Evolutionary conservation across 768 basidiomycete species (phyloP), one percentile per base, ranked within the genome.

Genomic region (Strobilomyces confusus): DNA sequence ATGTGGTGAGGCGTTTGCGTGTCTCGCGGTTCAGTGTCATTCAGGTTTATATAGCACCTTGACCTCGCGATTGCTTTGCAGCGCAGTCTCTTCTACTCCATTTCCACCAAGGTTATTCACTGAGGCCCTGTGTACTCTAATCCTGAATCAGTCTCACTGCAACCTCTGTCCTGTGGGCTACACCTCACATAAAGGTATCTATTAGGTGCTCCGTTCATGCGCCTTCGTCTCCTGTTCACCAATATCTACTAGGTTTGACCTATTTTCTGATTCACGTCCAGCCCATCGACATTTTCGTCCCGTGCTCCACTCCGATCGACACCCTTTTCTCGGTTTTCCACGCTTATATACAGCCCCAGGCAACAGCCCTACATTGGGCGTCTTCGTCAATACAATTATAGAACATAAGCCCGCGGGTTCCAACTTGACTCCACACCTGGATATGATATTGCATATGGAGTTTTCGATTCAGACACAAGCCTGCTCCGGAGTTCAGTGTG

Each of bases 311-410:
- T 42, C 33, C 13, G 19, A 44, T 50, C 51, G 40, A 40, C 15
- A n/a, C 25, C 19, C 44, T 42, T 49, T 41, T 38, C 29, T 38
- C 29, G 49, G 23, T 47, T 54, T 52, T 62, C 36, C 44, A 49
- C 38, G 22, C 36, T 52, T 15, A 33, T 33, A 41, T 56, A 15
- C 42, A 43, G 36, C 51, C 58, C 56, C n/a, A n/a, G n/a, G n/a
- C n/a, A n/a, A 41, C 19, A 48, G 29, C 61, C 54, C 56, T 60
- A 41, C 44, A 33, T 47, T 51, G 36, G 57, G 41, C 37, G 29
- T 40, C 41, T 22, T 22, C 55, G 54, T 58, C 54, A 45, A 45
- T 32, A 20, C 48, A 50, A 55, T 49, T 48, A 51, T 43, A 49
- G 47, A 48, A 19, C 37, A 47, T 32, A 29, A 48, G 33, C 37